These are phyloP conservation scores for Apiotrichum domesticum DNA, from an alignment of 1,284 basidiomycete genomes.

Conservation along the genomic window DNA sequence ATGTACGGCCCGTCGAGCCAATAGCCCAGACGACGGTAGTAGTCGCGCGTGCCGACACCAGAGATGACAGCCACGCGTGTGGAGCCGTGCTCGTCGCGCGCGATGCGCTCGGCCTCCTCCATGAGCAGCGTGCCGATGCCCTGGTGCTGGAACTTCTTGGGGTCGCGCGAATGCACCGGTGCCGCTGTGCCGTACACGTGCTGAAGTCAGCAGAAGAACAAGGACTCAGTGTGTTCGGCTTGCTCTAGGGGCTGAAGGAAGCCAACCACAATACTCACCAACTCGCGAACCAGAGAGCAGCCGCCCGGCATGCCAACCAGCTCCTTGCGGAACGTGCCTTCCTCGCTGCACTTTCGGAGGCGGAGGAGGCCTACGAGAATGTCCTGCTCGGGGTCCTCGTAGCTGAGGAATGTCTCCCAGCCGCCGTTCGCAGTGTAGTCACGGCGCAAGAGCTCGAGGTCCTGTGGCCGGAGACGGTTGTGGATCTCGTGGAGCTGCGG, in stretches of 20 bases:
- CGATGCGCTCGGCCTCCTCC: constrained; percentile 98
- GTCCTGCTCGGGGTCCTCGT: constrained; percentile 95
- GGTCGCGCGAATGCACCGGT: constrained; percentile 92
- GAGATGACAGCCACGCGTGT: constrained; percentile 82
- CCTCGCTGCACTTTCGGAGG: constrained; percentile 88
- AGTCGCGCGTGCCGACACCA: constrained; percentile 88
- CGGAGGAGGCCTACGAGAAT: constrained; percentile 92
- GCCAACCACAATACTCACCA: constrained; percentile 46
- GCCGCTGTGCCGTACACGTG: constrained; percentile 99
- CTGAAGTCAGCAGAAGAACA: constrained; percentile 8
- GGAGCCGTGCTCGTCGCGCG: constrained; percentile 95
- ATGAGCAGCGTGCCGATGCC: constrained; percentile 96
- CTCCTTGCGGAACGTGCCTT: constrained; percentile 94
- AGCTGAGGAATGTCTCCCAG: constrained; percentile 99
- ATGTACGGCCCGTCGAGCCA: constrained; percentile 95
- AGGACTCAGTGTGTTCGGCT: no score
- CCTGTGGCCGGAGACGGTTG: constrained; percentile 91
- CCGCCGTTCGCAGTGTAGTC: constrained; percentile 97
- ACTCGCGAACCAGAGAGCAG: constrained; percentile 89
- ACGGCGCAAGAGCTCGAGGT: constrained; percentile 90
- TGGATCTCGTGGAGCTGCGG: constrained; percentile 95
- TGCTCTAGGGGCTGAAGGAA: no score
- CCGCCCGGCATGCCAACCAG: constrained; percentile 70
- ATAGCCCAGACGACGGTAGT: constrained; percentile 89
- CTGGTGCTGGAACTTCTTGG: constrained; percentile 97